Evolutionary conservation across 176 grass and related monocot species (phyloP).

Genomic region (Poa pratensis): DNA sequence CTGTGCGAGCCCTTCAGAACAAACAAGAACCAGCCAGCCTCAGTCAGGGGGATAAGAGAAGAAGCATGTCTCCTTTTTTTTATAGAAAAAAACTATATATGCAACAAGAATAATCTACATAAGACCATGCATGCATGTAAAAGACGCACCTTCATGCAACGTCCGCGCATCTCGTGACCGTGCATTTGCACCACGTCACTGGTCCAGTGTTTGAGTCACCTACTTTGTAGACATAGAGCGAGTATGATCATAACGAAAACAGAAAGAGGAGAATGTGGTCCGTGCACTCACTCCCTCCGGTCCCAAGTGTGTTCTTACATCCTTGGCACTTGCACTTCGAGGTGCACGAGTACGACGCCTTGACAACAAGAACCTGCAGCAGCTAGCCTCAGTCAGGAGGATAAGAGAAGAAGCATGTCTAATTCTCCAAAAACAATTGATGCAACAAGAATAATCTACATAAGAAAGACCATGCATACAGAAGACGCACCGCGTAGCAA

Average conservation of each 20-base stretch:
- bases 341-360: neutral
- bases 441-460: neutral
- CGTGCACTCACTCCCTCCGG: too few relatives aligned
- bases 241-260: too few relatives aligned
- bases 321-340: too few relatives aligned
- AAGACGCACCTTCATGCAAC: neutral
- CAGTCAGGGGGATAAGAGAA: neutral
- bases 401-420: neutral
- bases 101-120: neutral
- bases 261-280: too few relatives aligned
- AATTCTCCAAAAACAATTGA: neutral
- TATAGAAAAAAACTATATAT: neutral
- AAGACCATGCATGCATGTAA: neutral
- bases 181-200: too few relatives aligned
- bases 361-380: constrained; percentile 10
- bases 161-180: too few relatives aligned
- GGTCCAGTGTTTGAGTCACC: too few relatives aligned
- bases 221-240: too few relatives aligned
- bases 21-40: neutral
- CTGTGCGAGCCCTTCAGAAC: neutral
- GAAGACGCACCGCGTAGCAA: neutral
- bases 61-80: neutral
- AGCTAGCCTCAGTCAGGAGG: neutral
- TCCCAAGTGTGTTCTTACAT: too few relatives aligned
- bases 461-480: neutral